A percentile compares a stretch with the other conserved stretches of the same genome.
Evolutionary conservation across 306 rosid genomes (phyloP).

Genomic region (Carpinus viminea): DNA sequence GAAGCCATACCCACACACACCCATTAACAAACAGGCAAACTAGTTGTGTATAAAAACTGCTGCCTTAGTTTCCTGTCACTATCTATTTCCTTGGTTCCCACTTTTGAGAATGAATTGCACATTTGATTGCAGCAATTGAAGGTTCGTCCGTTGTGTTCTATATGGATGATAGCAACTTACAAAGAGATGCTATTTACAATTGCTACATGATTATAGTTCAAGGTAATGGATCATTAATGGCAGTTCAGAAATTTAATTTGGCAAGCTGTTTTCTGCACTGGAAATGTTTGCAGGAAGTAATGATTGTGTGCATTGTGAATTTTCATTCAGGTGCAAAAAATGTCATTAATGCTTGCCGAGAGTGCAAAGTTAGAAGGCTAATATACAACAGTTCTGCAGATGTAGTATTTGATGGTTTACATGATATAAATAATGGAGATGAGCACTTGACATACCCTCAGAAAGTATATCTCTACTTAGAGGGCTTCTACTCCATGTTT

Average conservation of each 20-base stretch:
- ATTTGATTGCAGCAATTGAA: constrained; percentile 57
- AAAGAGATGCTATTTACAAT: constrained; percentile 44
- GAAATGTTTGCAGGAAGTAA: constrained; percentile 12
- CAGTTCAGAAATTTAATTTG: not conserved
- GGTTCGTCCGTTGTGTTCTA: constrained; percentile 83
- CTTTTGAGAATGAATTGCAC: constrained; percentile 23
- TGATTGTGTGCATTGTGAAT: constrained; percentile 25
- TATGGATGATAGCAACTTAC: constrained; percentile 51
- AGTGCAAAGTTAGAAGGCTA: constrained; percentile 70
- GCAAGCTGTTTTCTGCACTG: constrained; percentile 1
- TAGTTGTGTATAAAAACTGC: not conserved
- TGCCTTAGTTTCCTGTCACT: not conserved
- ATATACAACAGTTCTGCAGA: constrained; percentile 83
- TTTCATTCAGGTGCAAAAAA: constrained; percentile 76
- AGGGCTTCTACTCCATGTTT: constrained; percentile 21
- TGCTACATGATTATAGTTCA: constrained; percentile 67
- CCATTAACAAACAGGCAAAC: not conserved
- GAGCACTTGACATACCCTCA: constrained; percentile 59
- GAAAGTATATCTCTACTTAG: constrained; percentile 57
- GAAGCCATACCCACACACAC: not conserved
- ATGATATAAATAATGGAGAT: constrained; percentile 51
- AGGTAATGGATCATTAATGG: constrained; percentile 44
- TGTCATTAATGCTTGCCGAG: constrained; percentile 76
- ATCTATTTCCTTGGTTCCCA: not conserved
- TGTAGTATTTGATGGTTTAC: constrained; percentile 71